Base-by-base conservation (phyloP, 805 yeast genomes). In the Metschnikowia similis region DNA sequence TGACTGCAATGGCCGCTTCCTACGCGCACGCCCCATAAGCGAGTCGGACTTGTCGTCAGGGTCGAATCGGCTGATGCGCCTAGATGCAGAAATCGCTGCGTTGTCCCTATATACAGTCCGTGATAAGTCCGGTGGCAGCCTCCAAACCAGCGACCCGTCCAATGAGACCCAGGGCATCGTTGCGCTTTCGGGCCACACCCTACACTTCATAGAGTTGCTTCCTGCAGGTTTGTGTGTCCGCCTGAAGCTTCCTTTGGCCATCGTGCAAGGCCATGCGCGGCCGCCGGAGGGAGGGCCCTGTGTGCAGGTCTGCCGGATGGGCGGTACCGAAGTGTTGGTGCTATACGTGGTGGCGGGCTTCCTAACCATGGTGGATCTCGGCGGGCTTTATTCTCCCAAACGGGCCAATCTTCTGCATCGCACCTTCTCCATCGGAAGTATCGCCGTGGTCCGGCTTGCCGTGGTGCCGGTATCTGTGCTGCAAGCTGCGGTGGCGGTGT, bases 401-500 rank as follows among this genome's bases (percentile, higher is more conserved):
- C 29, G 34, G 27, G 14, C 16, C 32, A 29, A 37, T 16, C 29
- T 13, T 3, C 41, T 32, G 31, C 28, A 37, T n/a, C 17, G 37
- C 6, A 54, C 60, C 2, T 48, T 49, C 13, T 32, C 47, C 36
- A 41, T 60, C 2, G 62, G 59, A 10, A 47, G 38, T 14, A 35
- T 60, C 1, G 50, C 55, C 13, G 49, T 59, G 8, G 28, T 45
- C 6, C 51, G 47, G 51, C 34, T 56, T 46, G 46, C 53, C 6
- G 39, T 30, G 16, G 31, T 44, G 13, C 43, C 42, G 7, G 21
- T 9, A 3, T 14, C 31, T 3, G 31, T 37, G 17, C 21, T 26
- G 37, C 30, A n/a, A 10, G 30, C 35, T 16, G 31, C 52, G 10
- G n/a, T 70, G 13, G 73, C 70, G 1, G 49, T 69, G 1, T 48